Evolutionary conservation across 2,329 filamentous ascomycete genomes (phyloP).

Genomic region (Alternaria hordeiaustralica): DNA sequence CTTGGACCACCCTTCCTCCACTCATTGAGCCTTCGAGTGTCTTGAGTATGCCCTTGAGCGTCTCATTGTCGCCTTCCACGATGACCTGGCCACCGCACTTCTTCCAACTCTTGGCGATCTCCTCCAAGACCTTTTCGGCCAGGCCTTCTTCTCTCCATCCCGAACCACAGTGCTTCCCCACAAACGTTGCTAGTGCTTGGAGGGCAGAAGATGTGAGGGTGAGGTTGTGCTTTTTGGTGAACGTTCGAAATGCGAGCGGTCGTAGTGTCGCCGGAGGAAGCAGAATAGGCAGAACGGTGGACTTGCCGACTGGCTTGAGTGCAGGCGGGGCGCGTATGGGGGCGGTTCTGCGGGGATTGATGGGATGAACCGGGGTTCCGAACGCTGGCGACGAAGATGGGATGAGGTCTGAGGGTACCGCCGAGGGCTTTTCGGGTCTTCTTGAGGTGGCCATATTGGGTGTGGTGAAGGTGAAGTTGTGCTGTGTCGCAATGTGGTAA

Average conservation of each 20-base stretch:
- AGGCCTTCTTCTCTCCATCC: constrained; percentile 96
- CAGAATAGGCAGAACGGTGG: constrained; percentile 82
- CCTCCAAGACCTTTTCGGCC: constrained; percentile 90
- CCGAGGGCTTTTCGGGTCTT: constrained; percentile 40
- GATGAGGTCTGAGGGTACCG: constrained; percentile 62
- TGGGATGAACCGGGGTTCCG: constrained; percentile 81
- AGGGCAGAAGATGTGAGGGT: constrained; percentile 88
- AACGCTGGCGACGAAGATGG: constrained; percentile 92
- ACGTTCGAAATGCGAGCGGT: constrained; percentile 90
- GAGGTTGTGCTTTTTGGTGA: constrained; percentile 96
- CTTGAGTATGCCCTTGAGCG: constrained; percentile 81
- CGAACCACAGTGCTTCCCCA: constrained; percentile 91
- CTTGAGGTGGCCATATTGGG: constrained; percentile 36
- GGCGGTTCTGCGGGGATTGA: constrained; percentile 61
- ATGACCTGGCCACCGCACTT: constrained; percentile 87
- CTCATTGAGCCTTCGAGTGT: constrained; percentile 86
- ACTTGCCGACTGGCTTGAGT: constrained; percentile 59
- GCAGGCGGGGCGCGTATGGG: constrained; percentile 54
- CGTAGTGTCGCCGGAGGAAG: constrained; percentile 86
- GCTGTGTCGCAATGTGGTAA: not conserved
- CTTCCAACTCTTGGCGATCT: constrained; percentile 92
- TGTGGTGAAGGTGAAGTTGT: constrained; percentile 7
- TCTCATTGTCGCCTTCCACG: constrained; percentile 76
- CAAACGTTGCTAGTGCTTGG: constrained; percentile 83
- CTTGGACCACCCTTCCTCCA: constrained; percentile 72